A percentile compares a stretch with the other conserved stretches of the same genome.
These are phyloP conservation scores for Fusarium sp. DNA, from an alignment of 2,329 filamentous ascomycete genomes.

Conservation along the genomic window DNA sequence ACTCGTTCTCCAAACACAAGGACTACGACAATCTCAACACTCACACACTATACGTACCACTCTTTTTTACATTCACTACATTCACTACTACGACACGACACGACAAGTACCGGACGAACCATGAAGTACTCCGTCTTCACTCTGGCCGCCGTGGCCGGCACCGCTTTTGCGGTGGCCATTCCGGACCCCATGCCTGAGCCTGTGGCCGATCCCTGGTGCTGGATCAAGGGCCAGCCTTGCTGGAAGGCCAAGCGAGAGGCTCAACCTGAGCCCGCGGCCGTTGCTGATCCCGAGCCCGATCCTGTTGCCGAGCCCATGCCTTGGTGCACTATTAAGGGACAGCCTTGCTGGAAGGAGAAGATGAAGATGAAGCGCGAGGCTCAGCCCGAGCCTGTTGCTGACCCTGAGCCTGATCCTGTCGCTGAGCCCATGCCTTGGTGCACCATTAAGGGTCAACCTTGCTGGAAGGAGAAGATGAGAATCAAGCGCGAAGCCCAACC, in stretches of 20 bases:
- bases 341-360: slow-evolving; percentile 57
- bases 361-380: slow-evolving; percentile 14
- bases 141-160: slow-evolving; percentile 40
- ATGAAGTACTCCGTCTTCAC: slow-evolving; percentile 50
- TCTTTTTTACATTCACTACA: slow-evolving; percentile 16
- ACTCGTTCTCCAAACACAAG: slow-evolving; percentile 42
- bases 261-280: slow-evolving; percentile 8
- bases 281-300: slow-evolving; percentile 35
- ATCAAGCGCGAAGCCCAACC: slow-evolving; percentile 5
- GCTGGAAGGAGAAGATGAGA: slow-evolving; percentile 16
- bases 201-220: slow-evolving; percentile 48
- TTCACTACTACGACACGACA: slow-evolving; percentile 22
- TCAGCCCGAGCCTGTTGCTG: not conserved
- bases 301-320: slow-evolving; percentile 26
- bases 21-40: slow-evolving; percentile 31
- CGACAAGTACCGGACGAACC: slow-evolving; percentile 1
- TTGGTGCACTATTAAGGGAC: slow-evolving; percentile 54
- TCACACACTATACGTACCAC: slow-evolving; percentile 25
- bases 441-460: slow-evolving; percentile 1
- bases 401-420: not conserved
- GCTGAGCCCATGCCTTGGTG: slow-evolving; percentile 15
- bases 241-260: slow-evolving; percentile 51
- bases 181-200: slow-evolving; percentile 37
- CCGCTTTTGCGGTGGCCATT: slow-evolving; percentile 16
- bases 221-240: slow-evolving; percentile 55